Evolutionary conservation across 1,284 basidiomycete genomes (phyloP).

Genomic region (Cutaneotrichosporon cutaneum): DNA sequence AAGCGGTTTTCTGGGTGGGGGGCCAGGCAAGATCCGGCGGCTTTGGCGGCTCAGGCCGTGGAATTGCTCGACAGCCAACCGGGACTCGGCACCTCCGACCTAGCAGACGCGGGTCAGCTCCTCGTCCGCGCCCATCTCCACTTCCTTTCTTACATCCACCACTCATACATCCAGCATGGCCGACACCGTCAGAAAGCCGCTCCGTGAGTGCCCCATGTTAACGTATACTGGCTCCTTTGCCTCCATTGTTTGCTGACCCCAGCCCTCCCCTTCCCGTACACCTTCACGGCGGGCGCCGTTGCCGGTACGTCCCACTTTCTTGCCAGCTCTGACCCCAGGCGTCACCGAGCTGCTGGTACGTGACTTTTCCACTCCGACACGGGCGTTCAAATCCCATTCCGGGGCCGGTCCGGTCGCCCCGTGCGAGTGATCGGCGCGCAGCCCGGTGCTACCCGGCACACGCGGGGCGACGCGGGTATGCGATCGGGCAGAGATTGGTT

Average conservation of each 20-base stretch:
- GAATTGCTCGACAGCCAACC: background rate
- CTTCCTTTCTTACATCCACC: background rate
- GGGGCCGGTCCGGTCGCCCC: too few species aligned
- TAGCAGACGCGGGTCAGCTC: too few species aligned
- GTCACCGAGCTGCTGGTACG: constrained; percentile 78
- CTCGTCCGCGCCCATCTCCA: background rate
- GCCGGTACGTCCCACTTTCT: constrained; percentile 59
- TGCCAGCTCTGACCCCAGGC: constrained; percentile 37
- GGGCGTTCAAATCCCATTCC: constrained; percentile 58
- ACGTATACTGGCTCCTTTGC: background rate
- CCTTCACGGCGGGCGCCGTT: constrained; percentile 86
- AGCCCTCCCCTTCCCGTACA: constrained; percentile 73
- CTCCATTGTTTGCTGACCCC: background rate
- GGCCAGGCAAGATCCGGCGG: background rate
- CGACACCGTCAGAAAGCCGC: constrained; percentile 11
- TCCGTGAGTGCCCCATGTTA: constrained; percentile 5
- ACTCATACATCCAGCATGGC: constrained; percentile 11
- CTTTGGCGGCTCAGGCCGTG: background rate
- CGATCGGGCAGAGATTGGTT: background rate
- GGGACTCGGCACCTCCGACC: background rate
- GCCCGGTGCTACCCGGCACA: too few species aligned
- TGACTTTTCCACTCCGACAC: constrained; percentile 63
- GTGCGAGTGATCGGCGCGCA: too few species aligned
- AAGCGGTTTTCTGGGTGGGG: background rate
- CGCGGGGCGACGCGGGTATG: background rate